A percentile compares a stretch with the other conserved stretches of the same genome.
Conservation (phyloP, 106 monocot species). For the Alisma plantagoaquatica region DNA sequence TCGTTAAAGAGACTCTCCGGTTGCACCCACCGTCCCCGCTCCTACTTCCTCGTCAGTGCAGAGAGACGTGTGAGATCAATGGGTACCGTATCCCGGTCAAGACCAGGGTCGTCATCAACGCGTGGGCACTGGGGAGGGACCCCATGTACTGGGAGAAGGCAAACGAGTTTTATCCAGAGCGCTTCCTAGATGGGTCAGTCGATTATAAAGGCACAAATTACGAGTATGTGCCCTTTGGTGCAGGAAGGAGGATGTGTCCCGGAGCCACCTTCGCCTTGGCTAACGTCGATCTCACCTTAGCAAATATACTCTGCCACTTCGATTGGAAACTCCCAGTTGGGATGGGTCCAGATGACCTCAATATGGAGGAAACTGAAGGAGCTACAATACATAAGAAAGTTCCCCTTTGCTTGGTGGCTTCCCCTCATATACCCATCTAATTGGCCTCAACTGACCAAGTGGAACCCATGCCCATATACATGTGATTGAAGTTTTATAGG, state of each 20-base stretch:
- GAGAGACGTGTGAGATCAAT: neutral
- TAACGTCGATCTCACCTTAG: neutral
- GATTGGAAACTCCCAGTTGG: conserved; percentile 2
- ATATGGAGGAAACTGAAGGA: conserved; percentile 1
- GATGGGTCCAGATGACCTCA: neutral
- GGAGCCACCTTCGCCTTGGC: conserved; percentile 6
- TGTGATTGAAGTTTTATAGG: no score
- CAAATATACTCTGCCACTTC: conserved; percentile 6
- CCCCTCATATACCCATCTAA: no score
- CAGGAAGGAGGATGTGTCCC: no score
- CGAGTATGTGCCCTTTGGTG: conserved; percentile 6
- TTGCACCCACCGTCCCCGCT: conserved; percentile 1
- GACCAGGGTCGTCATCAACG: conserved; percentile 8
- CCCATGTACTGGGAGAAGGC: conserved; percentile 1
- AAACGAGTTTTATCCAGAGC: conserved; percentile 5
- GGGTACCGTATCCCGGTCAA: conserved; percentile 1
- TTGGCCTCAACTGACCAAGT: no score
- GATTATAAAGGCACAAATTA: conserved; percentile 2
- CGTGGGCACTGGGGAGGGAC: conserved; percentile 6
- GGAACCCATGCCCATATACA: no score
- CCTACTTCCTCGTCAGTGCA: conserved; percentile 5
- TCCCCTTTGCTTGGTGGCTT: no score
- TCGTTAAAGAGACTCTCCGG: conserved; percentile 7
- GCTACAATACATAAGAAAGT: no score
- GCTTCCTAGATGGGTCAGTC: neutral